A percentile compares a stretch with the other conserved stretches of the same genome.
Evolutionary conservation across 352 stramenopile species (phyloP).

Genomic region (Achlya hypogyna): DNA sequence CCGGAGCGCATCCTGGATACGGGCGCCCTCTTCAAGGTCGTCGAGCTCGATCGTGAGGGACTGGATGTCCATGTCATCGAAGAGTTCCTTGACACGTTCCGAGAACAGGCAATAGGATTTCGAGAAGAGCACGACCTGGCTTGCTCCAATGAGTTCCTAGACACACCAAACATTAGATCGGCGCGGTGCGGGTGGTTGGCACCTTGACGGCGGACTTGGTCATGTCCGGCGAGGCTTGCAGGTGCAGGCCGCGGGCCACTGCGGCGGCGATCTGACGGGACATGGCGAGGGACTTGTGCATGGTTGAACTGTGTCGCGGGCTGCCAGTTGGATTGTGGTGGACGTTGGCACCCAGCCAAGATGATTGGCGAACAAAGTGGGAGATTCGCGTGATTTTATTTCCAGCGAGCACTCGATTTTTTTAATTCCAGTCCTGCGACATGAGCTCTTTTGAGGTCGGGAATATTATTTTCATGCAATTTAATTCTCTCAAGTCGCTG

Average conservation of each 20-base stretch:
- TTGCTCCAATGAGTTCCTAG: slow-evolving; percentile 17
- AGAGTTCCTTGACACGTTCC: slow-evolving; percentile 79
- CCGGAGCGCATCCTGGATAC: slow-evolving; percentile 87
- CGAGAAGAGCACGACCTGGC: slow-evolving; percentile 88
- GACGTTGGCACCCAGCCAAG: not conserved
- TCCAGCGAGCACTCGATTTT: not conserved
- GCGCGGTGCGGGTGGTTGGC: not conserved
- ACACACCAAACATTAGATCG: not conserved
- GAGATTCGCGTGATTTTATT: not conserved
- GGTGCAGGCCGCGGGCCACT: not conserved
- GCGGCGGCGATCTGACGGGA: not conserved
- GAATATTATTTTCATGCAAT: too few species aligned
- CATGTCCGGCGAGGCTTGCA: not conserved
- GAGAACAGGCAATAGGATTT: slow-evolving; percentile 95
- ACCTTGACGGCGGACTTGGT: slow-evolving; percentile 6
- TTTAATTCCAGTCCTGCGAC: not conserved
- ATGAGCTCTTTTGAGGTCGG: not conserved
- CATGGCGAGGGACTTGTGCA: not conserved
- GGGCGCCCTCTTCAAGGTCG: slow-evolving; percentile 61
- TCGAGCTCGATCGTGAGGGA: slow-evolving; percentile 68
- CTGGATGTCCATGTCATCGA: slow-evolving; percentile 61
- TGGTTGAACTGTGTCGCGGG: not conserved
- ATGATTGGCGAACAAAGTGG: not conserved
- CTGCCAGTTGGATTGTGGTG: not conserved
- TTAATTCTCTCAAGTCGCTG: too few species aligned